A percentile compares a stretch with the other conserved stretches of the same genome.
Evolutionary conservation across 2,329 filamentous ascomycete species (phyloP).

Genomic region (Botrytis aclada): DNA sequence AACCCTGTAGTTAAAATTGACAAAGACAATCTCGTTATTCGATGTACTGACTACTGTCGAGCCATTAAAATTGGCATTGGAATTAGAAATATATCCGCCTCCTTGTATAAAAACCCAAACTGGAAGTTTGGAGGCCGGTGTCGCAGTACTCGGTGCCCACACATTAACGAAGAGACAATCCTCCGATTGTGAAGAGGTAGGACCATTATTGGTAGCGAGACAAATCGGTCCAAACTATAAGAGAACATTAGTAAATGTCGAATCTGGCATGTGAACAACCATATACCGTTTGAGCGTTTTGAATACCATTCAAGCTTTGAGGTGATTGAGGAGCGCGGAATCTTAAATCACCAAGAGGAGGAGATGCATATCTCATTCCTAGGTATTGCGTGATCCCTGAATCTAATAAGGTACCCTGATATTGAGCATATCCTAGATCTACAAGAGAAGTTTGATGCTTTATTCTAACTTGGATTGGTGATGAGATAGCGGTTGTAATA

Average conservation of each 20-base stretch:
- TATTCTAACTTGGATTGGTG: background rate
- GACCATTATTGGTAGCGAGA: slow-evolving; percentile 3
- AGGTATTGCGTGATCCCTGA: slow-evolving; percentile 67
- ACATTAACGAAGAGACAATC: slow-evolving; percentile 48
- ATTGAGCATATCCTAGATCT: slow-evolving; percentile 62
- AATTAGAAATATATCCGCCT: slow-evolving; percentile 46
- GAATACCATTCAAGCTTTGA: background rate
- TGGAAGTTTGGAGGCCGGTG: slow-evolving; percentile 44
- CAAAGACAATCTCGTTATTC: slow-evolving; percentile 48
- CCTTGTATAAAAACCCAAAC: slow-evolving; percentile 55
- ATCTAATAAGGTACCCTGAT: slow-evolving; percentile 52
- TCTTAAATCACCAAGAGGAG: slow-evolving; percentile 62
- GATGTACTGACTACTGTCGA: slow-evolving; percentile 46
- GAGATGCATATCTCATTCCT: slow-evolving; percentile 68
- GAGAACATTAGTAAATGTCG: background rate
- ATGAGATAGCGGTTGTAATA: background rate
- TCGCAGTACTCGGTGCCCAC: slow-evolving; percentile 44
- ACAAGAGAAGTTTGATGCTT: slow-evolving; percentile 36
- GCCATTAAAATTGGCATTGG: slow-evolving; percentile 53
- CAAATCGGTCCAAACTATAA: slow-evolving; percentile 20
- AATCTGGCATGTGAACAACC: background rate
- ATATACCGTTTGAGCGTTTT: slow-evolving; percentile 9
- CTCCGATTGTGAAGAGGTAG: slow-evolving; percentile 14
- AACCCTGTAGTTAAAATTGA: slow-evolving; percentile 63
- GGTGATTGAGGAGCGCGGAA: slow-evolving; percentile 47